Conservation (phyloP, 768 basidiomycete species). For the Podaxis carcinomalis region DNA sequence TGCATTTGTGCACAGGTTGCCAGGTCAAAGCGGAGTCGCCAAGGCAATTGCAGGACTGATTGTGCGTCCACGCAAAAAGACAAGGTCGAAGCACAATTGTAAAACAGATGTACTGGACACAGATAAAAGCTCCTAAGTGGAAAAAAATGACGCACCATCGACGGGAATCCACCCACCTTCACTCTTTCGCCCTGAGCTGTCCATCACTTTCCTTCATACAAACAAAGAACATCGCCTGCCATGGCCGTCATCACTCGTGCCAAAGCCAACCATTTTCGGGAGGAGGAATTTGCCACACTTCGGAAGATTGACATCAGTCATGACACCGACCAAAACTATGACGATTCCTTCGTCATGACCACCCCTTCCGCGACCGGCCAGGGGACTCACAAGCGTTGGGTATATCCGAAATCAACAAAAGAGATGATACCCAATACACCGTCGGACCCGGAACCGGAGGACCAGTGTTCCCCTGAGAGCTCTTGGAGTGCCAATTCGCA, state of each 20-base stretch:
- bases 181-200: neutral
- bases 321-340: neutral
- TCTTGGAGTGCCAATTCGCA: neutral
- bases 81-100: neutral
- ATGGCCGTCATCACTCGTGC: neutral
- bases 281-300: neutral
- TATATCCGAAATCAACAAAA: neutral
- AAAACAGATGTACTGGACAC: neutral
- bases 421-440: neutral
- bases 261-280: neutral
- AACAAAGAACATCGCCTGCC: too few relatives aligned
- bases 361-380: neutral
- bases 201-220: neutral
- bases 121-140: neutral
- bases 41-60: neutral
- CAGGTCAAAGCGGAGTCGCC: neutral
- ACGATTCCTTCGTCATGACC: neutral
- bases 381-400: neutral
- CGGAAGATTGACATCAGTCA: neutral
- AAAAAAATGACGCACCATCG: neutral
- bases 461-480: neutral
- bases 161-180: neutral
- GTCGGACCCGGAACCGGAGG: neutral
- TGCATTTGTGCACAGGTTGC: neutral
- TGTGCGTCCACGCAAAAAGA: neutral